Evolutionary conservation across 2,329 filamentous ascomycete species (phyloP), one percentile per base, ranked within the genome.

Genomic region (Nannizziopsis barbatae): DNA sequence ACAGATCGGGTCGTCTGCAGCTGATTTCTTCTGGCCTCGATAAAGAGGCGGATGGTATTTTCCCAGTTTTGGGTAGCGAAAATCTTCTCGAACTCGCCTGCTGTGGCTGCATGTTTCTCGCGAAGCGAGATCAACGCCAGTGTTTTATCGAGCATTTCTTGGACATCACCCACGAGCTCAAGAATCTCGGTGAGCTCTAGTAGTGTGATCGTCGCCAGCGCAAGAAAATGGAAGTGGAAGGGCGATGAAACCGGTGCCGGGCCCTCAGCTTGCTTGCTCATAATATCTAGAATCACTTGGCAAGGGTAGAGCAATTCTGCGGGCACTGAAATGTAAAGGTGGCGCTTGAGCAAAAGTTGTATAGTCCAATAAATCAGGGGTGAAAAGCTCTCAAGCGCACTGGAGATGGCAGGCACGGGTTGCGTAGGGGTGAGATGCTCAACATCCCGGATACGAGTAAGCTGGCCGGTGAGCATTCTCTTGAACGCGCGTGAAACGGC

Each of bases 91-190:
- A 68, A 68, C 44, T 69, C 66, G 7, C 56, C 50, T 1, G 55
- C 55, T 20, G 60, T 55, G 9, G 55, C 33, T 8, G 57, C 49
- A 27, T 56, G 55, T 53, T 64, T 65, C 17, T 62, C 67, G 17
- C 74, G 70, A 7, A 66, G 62, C 35, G 71, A 67, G 39, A 75
- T 65, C 2, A 75, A 65, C 9, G 67, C 63, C 45, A 76, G 72
- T 3, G 76, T 73, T 45, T 71, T 72, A 22, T 70, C 65, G n/a
- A 81, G 61, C 0, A 60, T 51, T 5, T 60, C 57, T 65, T 66
- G 69, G 52, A 65, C 68, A 45, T 68, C 61, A 40, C 56, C 60
- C 2, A 62, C 52, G 40, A 64, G 55, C 38, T 66, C 65, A 4
- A 65, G 65, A 31, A 69, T 57, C 22, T 68, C 66, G 5, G 65